Evolutionary conservation across 2,329 filamentous ascomycete genomes (phyloP).

Genomic region (Pseudogymnoascus sp.): DNA sequence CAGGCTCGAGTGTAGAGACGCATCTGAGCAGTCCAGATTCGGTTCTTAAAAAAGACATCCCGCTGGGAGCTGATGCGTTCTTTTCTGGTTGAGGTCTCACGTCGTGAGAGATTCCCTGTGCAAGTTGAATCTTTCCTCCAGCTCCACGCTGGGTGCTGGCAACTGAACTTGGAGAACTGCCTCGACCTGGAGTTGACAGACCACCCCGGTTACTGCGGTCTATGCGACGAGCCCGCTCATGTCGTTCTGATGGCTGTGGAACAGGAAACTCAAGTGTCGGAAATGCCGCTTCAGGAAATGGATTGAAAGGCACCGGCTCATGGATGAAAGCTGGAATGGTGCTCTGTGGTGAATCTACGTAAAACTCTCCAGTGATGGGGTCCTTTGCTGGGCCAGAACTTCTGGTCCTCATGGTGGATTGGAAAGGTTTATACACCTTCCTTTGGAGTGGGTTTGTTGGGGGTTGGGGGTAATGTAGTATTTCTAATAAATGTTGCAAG

Average conservation of each 20-base stretch:
- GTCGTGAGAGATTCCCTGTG: not conserved
- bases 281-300: not conserved
- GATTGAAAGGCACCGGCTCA: not conserved
- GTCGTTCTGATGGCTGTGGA: not conserved
- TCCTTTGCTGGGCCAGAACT: conserved; percentile 6
- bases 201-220: not conserved
- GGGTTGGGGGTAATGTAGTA: not conserved
- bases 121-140: not conserved
- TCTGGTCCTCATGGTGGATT: not conserved
- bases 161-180: not conserved
- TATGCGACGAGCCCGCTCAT: not conserved
- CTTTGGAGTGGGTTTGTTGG: not conserved
- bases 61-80: not conserved
- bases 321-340: not conserved
- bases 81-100: not conserved
- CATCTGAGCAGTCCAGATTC: not conserved
- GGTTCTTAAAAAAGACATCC: not conserved
- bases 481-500: not conserved
- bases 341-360: not conserved
- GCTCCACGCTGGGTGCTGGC: not conserved
- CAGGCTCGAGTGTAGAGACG: not conserved
- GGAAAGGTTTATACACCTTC: not conserved
- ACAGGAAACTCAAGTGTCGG: conserved; percentile 1
- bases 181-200: not conserved
- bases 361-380: not conserved